A percentile compares a stretch with the other conserved stretches of the same genome.
Conservation (phyloP, 31 red algal species). For the Odonthalia washingtoniensis region DNA sequence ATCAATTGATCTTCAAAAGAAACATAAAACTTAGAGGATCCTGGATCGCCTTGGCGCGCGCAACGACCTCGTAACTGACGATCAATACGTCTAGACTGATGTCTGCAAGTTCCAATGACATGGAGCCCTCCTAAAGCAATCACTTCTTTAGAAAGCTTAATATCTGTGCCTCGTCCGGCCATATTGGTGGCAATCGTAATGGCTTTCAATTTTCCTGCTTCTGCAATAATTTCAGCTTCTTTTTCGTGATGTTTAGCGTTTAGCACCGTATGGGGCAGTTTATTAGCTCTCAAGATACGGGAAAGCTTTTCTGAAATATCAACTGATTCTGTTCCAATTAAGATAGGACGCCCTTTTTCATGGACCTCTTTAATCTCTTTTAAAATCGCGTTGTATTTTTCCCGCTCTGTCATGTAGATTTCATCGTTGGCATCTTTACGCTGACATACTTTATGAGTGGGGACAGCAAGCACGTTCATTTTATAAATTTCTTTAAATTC, state of each 20-base stretch:
- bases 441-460: slow-evolving; percentile 84
- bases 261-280: slow-evolving; percentile 35
- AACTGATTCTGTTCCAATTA: slow-evolving; percentile 64
- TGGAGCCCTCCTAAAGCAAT: neutral
- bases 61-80: neutral
- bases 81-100: neutral
- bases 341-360: slow-evolving; percentile 44
- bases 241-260: slow-evolving; percentile 61
- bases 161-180: slow-evolving; percentile 98
- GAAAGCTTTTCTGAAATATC: slow-evolving; percentile 41
- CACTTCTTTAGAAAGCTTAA: slow-evolving; percentile 55
- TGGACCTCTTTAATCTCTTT: slow-evolving; percentile 69
- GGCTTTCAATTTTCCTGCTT: slow-evolving; percentile 80
- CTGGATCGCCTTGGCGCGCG: neutral
- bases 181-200: slow-evolving; percentile 99
- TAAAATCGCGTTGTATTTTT: slow-evolving; percentile 86
- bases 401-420: slow-evolving; percentile 84
- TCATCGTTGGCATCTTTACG: slow-evolving; percentile 93
- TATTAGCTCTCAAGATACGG: slow-evolving; percentile 30
- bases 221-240: slow-evolving; percentile 94
- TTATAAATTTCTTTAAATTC: slow-evolving; percentile 83
- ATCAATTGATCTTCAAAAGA: neutral
- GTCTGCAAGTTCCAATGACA: neutral
- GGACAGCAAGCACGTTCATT: slow-evolving; percentile 65
- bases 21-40: neutral